A percentile compares a stretch with the other conserved stretches of the same genome.
phyloP scores from a whole-genome alignment of 208 protist species.

The Porcisia hertigi region DNA sequence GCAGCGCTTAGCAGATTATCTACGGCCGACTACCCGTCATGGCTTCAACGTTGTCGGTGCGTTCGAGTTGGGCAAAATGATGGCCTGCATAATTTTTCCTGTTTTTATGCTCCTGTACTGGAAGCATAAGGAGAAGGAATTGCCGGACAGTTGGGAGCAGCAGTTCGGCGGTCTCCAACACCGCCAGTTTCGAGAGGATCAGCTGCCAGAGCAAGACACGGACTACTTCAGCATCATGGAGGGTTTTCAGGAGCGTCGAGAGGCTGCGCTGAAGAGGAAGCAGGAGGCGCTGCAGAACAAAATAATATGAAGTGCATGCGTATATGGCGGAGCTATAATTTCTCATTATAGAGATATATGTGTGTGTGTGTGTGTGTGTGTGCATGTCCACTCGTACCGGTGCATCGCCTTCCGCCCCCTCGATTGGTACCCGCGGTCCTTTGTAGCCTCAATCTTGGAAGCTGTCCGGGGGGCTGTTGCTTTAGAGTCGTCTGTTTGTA shows the following conservation, averaged over 20 bases:
- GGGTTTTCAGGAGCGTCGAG: constrained; percentile 72
- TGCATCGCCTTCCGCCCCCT: no score
- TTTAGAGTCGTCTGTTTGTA: no score
- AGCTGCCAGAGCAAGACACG: constrained; percentile 54
- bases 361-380: neutral
- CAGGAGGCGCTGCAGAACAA: constrained; percentile 39
- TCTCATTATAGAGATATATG: no score
- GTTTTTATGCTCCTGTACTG: constrained; percentile 83
- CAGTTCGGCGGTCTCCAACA: constrained; percentile 83
- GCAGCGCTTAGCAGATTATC: constrained; percentile 61
- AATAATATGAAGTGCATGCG: neutral
- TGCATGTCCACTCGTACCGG: neutral
- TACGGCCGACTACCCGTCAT: constrained; percentile 59
- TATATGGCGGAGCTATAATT: no score
- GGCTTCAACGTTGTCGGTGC: constrained; percentile 67
- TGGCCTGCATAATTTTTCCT: constrained; percentile 77
- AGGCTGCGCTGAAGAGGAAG: constrained; percentile 71
- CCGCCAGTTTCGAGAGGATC: constrained; percentile 72
- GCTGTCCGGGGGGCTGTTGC: no score
- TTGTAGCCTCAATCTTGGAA: no score
- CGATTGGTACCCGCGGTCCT: no score
- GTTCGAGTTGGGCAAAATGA: constrained; percentile 78
- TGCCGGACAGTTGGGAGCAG: constrained; percentile 78
- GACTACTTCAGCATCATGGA: constrained; percentile 88
- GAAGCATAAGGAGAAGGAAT: constrained; percentile 68